Evolutionary conservation across 1,284 basidiomycete species (phyloP).

Genomic region (Xanthoconium separans): DNA sequence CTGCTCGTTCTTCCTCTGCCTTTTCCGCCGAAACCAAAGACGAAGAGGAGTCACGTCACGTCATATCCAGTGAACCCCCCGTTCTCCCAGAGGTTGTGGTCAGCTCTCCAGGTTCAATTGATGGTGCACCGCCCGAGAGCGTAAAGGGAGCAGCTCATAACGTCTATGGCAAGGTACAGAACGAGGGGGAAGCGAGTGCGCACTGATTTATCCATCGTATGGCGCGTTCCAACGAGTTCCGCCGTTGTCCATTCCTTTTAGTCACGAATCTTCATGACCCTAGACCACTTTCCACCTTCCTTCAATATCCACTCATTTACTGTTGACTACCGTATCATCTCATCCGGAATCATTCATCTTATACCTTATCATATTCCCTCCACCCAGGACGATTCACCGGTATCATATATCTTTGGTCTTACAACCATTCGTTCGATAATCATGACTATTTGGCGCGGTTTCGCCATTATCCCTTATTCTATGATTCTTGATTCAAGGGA

Average conservation of each 20-base stretch:
- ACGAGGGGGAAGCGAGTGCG: constrained; percentile 20
- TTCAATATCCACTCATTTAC: constrained; percentile 18
- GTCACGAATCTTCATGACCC: constrained; percentile 3
- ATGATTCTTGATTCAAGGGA: too few species aligned
- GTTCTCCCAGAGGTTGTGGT: constrained; percentile 37
- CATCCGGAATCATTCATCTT: constrained; percentile 1
- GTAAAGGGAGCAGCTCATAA: background rate
- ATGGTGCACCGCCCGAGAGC: constrained; percentile 24
- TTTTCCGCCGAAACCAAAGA: constrained; percentile 29
- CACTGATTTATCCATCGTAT: constrained; percentile 14
- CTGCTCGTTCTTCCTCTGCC: constrained; percentile 29
- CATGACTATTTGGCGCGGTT: too few species aligned
- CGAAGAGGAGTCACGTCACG: constrained; percentile 22
- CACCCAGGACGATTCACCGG: too few species aligned
- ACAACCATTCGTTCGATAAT: too few species aligned
- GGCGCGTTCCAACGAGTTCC: background rate
- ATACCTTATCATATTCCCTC: constrained; percentile 7
- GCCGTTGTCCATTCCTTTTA: background rate
- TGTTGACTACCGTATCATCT: background rate
- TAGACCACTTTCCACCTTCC: background rate
- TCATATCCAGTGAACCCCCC: constrained; percentile 33
- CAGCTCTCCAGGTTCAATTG: constrained; percentile 35
- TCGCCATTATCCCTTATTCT: too few species aligned
- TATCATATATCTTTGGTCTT: too few species aligned
- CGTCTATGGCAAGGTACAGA: constrained; percentile 21